A percentile compares a stretch with the other conserved stretches of the same genome.
Evolutionary conservation across 2,329 filamentous ascomycete genomes (phyloP).

Genomic region (Sporothrix humicola): DNA sequence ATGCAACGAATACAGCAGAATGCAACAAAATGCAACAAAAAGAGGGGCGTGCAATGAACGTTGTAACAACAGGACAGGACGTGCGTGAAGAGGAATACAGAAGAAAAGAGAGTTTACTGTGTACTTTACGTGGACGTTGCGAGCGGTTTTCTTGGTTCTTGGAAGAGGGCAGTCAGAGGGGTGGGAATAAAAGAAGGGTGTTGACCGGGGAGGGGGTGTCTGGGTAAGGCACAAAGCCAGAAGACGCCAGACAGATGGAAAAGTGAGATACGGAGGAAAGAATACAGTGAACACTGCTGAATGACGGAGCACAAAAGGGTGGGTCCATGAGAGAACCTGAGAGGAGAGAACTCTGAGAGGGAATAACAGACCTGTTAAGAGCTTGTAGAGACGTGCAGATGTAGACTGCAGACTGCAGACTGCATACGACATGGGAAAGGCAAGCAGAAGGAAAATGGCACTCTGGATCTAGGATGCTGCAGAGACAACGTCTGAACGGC

Average conservation of each 20-base stretch:
- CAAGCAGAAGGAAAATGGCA: neutral
- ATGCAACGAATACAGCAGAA: too few relatives aligned
- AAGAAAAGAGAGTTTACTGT: neutral
- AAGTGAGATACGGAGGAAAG: neutral
- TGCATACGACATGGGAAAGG: neutral
- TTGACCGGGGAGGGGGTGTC: neutral
- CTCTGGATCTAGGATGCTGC: constrained; percentile 20
- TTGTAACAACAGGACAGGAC: neutral
- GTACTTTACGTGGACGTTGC: neutral
- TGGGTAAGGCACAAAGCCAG: constrained; percentile 12
- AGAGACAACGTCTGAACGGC: too few relatives aligned
- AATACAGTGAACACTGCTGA: neutral
- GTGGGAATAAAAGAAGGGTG: neutral
- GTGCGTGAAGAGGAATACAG: neutral
- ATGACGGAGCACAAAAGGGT: constrained; percentile 20
- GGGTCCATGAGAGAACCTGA: neutral
- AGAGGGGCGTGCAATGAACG: neutral
- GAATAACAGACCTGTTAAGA: too few relatives aligned
- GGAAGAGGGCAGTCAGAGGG: neutral
- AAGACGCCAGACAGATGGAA: neutral
- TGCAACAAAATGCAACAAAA: neutral
- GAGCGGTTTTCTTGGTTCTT: constrained; percentile 1
- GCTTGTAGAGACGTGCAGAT: too few relatives aligned
- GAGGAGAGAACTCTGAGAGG: too few relatives aligned
- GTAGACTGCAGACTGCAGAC: too few relatives aligned